Base-by-base conservation (phyloP, 192 early-diverging fungal species). In the Backusella circina region DNA sequence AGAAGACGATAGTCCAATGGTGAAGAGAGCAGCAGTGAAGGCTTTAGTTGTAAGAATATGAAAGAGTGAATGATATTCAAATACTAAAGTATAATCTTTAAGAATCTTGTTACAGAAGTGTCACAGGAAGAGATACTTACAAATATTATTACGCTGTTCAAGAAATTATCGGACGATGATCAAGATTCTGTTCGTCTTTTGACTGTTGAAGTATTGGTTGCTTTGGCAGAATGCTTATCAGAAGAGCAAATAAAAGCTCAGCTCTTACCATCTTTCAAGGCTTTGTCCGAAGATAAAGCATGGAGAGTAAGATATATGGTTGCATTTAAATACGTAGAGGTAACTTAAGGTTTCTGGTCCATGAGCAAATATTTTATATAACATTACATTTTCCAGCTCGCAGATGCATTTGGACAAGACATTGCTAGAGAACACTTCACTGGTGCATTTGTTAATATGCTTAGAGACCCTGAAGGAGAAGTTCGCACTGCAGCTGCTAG, bases 281-380 rank as follows among this genome's bases (percentile, higher is more conserved):
- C 74, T 50, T 87, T 98, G 89, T 93, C 92, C 66, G 82, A 88
- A 30, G 98, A 99, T 83, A 97, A 95, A 81, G 96, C 95, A 70
- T 99, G 98, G 98, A 90, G 98, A 73, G 97, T 99, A 54, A 86
- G 97, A 66, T 99, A 98, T 80, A 99, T 98, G 96, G 93, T 97
- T 86, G 98, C 98, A 3, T 95, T 96, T 75, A 98, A 99, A 86
- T 98, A 96, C 91, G 94, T 97, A 57, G 90, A 93, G 77, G 93
- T 98, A 80, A 71, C 50, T 61, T 61, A 61, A 23, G 54, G 9
- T 28, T 26, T 61, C 54, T 3, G 26, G 54, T 61, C 9, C 54
- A 61, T 28, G 54, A 26, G 9, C 23, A 61, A 61, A 47, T 47
- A 61, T 61, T 16, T 41, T 3, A 51, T 21, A 51, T 51, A 23